phyloP scores from a whole-genome alignment of 2,329 filamentous ascomycete species.

The Ascochyta koolunga region DNA sequence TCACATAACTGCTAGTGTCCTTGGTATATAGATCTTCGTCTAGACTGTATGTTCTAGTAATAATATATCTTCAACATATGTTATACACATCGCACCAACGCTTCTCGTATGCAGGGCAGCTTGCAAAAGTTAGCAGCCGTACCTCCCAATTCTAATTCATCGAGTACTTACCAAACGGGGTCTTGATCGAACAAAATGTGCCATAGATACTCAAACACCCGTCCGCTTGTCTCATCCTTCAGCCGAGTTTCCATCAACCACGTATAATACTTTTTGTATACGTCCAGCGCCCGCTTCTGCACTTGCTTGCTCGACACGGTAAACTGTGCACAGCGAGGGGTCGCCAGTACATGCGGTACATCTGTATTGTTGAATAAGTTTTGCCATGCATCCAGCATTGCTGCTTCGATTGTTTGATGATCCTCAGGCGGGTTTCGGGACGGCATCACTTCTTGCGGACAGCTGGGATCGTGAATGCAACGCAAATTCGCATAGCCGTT shows the following conservation, averaged over 20 bases:
- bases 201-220: conserved; percentile 37
- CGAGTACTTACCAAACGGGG: conserved; percentile 27
- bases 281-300: conserved; percentile 29
- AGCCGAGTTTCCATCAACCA: conserved; percentile 36
- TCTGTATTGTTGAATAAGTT: conserved; percentile 48
- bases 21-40: no score
- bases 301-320: conserved; percentile 43
- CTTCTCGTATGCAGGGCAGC: conserved; percentile 25
- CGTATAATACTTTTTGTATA: conserved; percentile 36
- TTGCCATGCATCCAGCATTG: conserved; percentile 48
- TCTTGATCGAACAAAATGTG: conserved; percentile 35
- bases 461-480: conserved; percentile 47
- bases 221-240: conserved; percentile 31
- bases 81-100: conserved; percentile 34
- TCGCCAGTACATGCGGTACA: conserved; percentile 52
- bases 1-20: no score
- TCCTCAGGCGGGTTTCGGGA: conserved; percentile 32
- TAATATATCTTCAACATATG: conserved; percentile 1
- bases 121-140: conserved; percentile 13
- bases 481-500: conserved; percentile 53
- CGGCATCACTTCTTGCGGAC: conserved; percentile 46
- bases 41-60: not conserved
- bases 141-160: not conserved
- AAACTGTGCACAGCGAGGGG: conserved; percentile 53
- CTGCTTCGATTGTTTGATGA: conserved; percentile 33